Evolutionary conservation across 2,329 filamentous ascomycete species (phyloP).

Genomic region (Aspergillus japonicus): DNA sequence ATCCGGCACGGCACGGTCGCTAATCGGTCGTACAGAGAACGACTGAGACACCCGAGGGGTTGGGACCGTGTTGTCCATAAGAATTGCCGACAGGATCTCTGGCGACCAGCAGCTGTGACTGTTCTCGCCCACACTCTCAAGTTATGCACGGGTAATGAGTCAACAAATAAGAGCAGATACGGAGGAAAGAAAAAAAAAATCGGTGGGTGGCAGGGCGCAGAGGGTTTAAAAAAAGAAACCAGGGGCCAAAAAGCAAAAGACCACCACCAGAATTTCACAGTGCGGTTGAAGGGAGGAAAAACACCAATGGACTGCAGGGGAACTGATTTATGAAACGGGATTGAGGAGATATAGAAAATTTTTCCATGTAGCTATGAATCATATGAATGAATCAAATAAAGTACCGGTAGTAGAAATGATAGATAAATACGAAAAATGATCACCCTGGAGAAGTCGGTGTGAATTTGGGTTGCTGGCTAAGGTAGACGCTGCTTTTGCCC

Average conservation of each 20-base stretch:
- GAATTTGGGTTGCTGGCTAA: constrained; percentile 16
- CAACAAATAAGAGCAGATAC: constrained; percentile 1
- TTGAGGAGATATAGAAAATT: constrained; percentile 7
- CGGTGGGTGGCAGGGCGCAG: not conserved
- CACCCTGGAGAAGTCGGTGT: constrained; percentile 23
- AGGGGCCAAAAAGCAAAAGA: not conserved
- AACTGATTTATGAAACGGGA: not conserved
- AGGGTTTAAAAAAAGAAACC: constrained; percentile 5
- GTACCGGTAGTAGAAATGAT: constrained; percentile 7
- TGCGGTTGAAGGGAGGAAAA: not conserved
- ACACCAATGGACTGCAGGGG: constrained; percentile 3
- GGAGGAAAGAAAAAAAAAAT: constrained; percentile 1
- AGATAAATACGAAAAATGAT: constrained; percentile 6
- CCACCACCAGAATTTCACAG: too few species aligned
- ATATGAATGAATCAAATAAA: not conserved
- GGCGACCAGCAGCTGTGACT: constrained; percentile 6
- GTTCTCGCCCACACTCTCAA: constrained; percentile 6
- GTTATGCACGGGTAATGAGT: constrained; percentile 8
- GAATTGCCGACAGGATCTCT: constrained; percentile 25
- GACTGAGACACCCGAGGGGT: constrained; percentile 36
- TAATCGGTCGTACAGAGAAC: constrained; percentile 30
- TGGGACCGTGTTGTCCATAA: constrained; percentile 39
- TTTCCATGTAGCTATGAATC: not conserved
- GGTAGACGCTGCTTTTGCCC: constrained; percentile 10
- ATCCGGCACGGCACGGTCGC: constrained; percentile 35